A percentile compares a stretch with the other conserved stretches of the same genome.
Conservation (phyloP, 2,329 filamentous ascomycete species). For the Ascochyta viciae-villosae region DNA sequence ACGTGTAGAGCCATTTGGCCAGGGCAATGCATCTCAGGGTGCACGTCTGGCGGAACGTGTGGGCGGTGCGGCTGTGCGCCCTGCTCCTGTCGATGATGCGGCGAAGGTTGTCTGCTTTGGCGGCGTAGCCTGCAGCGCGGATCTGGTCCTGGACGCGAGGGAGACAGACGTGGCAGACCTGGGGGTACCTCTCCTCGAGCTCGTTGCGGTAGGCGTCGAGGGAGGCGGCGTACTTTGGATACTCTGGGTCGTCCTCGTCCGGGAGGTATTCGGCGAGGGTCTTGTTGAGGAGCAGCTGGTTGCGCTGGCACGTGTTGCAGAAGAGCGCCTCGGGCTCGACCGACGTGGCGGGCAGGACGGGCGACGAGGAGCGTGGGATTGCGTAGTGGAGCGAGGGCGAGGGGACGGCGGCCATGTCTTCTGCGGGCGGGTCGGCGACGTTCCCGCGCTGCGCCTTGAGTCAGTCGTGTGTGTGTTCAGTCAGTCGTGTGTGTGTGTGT, state of each 20-base stretch:
- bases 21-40: conserved; percentile 55
- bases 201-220: conserved; percentile 74
- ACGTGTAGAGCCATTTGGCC: conserved; percentile 54
- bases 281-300: conserved; percentile 81
- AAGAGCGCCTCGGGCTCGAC: conserved; percentile 56
- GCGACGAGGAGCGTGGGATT: conserved; percentile 36
- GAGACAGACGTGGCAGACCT: conserved; percentile 83
- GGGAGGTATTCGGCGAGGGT: conserved; percentile 82
- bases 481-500: too few relatives aligned
- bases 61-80: conserved; percentile 28
- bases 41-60: conserved; percentile 51
- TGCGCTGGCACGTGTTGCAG: conserved; percentile 83
- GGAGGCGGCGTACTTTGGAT: conserved; percentile 70
- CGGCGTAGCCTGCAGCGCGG: conserved; percentile 75
- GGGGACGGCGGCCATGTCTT: conserved; percentile 49
- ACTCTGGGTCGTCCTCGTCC: conserved; percentile 69
- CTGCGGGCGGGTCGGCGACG: conserved; percentile 81
- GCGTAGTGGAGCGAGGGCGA: conserved; percentile 29
- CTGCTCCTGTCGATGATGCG: conserved; percentile 71
- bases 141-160: conserved; percentile 75
- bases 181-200: conserved; percentile 84
- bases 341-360: conserved; percentile 21
- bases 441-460: conserved; percentile 73
- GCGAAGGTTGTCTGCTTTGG: conserved; percentile 80
- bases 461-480: neutral